Evolutionary conservation across 2,329 filamentous ascomycete species (phyloP).

Genomic region (Fusarium circinatum): DNA sequence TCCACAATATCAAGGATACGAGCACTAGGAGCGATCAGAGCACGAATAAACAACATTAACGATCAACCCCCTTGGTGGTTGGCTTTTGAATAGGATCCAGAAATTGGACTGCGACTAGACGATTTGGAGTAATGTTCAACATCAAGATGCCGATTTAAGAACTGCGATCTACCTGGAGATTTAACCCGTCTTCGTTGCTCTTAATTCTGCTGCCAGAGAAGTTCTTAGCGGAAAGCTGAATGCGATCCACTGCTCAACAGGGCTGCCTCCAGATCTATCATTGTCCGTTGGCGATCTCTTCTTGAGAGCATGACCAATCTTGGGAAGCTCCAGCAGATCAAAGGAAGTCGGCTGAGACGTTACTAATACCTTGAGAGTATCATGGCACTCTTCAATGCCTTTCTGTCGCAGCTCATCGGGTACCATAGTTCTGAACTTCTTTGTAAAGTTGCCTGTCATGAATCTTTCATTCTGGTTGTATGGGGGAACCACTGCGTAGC

Average conservation of each 20-base stretch:
- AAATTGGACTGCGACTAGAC: too few species aligned
- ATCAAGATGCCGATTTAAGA: too few species aligned
- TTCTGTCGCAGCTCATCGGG: neutral
- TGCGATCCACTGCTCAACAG: neutral
- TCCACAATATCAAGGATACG: too few species aligned
- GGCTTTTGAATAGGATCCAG: too few species aligned
- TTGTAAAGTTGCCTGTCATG: neutral
- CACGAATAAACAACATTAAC: too few species aligned
- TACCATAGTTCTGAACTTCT: conserved; percentile 7
- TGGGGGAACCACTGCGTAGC: neutral
- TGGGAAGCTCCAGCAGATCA: conserved; percentile 8
- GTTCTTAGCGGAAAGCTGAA: neutral
- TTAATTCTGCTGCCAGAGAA: neutral
- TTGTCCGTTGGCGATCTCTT: neutral
- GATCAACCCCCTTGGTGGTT: too few species aligned
- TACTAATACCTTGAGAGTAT: conserved; percentile 21
- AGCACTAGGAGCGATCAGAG: too few species aligned
- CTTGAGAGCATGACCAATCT: neutral
- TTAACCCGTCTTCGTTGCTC: rapidly evolving
- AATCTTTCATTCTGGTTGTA: neutral
- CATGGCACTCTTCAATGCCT: neutral
- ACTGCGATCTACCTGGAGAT: too few species aligned
- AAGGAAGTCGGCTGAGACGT: conserved; percentile 30
- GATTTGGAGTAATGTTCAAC: too few species aligned
- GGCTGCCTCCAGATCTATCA: neutral